Conservation (phyloP, 2,329 filamentous ascomycete genomes). For the Cercospora sojina region DNA sequence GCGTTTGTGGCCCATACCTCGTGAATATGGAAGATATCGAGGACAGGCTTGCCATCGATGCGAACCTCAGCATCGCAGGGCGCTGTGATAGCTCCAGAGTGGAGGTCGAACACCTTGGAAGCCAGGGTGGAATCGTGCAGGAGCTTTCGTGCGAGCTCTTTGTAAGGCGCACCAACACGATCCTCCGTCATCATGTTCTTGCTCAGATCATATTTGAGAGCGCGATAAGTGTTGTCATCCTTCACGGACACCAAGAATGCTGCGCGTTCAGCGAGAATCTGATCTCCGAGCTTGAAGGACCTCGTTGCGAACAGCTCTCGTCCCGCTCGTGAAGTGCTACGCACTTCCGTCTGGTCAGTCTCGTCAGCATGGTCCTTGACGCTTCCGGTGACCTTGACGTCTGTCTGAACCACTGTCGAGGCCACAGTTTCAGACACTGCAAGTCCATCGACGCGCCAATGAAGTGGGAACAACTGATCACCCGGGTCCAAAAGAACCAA, state of each 20-base stretch:
- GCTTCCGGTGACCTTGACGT: neutral
- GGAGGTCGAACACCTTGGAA: constrained; percentile 11
- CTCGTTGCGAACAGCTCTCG: constrained; percentile 14
- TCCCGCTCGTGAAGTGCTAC: constrained; percentile 1
- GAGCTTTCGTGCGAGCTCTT: constrained; percentile 12
- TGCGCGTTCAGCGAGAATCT: constrained; percentile 14
- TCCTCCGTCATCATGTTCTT: constrained; percentile 20
- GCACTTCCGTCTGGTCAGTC: neutral
- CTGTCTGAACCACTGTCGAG: neutral
- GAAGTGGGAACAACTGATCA: neutral
- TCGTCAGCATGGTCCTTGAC: neutral
- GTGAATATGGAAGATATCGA: constrained; percentile 20
- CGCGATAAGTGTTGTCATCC: constrained; percentile 7
- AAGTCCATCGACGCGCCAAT: neutral
- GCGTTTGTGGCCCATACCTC: constrained; percentile 19
- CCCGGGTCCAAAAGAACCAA: neutral
- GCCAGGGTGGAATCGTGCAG: neutral
- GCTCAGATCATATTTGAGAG: constrained; percentile 15
- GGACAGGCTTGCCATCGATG: constrained; percentile 15
- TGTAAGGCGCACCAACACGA: constrained; percentile 14
- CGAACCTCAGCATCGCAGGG: neutral
- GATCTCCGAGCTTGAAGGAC: constrained; percentile 9
- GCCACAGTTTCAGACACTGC: neutral
- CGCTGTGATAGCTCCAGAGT: constrained; percentile 4
- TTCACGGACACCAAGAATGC: constrained; percentile 8